These are phyloP conservation scores for Phoma sp. DNA, from an alignment of 2,329 filamentous ascomycete species.

Conservation along the genomic window DNA sequence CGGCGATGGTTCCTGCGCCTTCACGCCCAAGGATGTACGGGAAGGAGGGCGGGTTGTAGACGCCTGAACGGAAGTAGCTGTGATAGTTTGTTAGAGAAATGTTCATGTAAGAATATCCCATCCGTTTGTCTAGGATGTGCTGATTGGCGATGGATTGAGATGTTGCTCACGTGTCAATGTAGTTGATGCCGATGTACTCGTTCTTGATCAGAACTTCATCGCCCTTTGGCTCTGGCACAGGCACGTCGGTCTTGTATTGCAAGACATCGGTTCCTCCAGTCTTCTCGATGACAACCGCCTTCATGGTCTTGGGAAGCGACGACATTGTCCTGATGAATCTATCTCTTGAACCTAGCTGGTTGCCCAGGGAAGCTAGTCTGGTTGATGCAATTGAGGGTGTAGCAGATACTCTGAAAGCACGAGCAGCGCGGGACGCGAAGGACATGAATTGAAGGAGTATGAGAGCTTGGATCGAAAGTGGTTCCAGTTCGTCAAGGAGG, in stretches of 20 bases:
- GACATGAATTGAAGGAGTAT: conserved; percentile 19
- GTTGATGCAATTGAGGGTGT: conserved; percentile 20
- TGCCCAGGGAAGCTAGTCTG: conserved; percentile 26
- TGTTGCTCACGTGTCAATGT: conserved; percentile 73
- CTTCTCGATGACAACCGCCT: conserved; percentile 73
- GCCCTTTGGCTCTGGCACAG: conserved; percentile 71
- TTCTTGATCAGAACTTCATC: conserved; percentile 82
- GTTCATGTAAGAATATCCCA: neutral
- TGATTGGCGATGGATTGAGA: neutral
- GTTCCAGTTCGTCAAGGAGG: neutral
- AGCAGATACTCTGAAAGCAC: conserved; percentile 14
- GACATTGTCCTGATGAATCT: conserved; percentile 46
- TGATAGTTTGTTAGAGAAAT: neutral
- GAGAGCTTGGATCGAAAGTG: neutral
- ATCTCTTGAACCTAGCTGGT: conserved; percentile 23
- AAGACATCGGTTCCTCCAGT: conserved; percentile 75
- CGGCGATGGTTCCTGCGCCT: conserved; percentile 72
- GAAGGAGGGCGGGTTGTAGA: conserved; percentile 72
- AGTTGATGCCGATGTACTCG: conserved; percentile 81
- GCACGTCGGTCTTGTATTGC: conserved; percentile 71
- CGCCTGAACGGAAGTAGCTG: conserved; percentile 82
- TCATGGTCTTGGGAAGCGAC: conserved; percentile 71
- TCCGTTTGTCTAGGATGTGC: too few relatives aligned
- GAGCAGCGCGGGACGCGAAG: conserved; percentile 17
- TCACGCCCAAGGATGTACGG: conserved; percentile 83